A percentile compares a stretch with the other conserved stretches of the same genome.
Conservation (phyloP, 1,284 basidiomycete species). For the Ustilago esculenta region DNA sequence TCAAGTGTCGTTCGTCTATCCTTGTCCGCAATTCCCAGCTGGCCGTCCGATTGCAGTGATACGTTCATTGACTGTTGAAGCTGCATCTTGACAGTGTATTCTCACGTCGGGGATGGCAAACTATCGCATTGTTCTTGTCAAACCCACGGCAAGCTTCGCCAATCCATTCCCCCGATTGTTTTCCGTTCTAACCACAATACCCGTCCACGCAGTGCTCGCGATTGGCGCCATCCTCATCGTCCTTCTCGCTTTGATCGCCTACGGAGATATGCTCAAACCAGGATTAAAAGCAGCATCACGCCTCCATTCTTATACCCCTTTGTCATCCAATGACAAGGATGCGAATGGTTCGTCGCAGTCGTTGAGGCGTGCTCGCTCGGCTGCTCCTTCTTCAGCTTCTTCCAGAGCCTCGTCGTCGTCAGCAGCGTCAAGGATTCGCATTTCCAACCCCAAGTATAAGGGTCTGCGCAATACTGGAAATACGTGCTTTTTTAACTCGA, state of each 20-base stretch:
- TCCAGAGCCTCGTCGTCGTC: slow-evolving; percentile 13
- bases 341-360: neutral
- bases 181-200: slow-evolving; percentile 18
- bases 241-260: slow-evolving; percentile 8
- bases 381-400: slow-evolving; percentile 6
- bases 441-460: slow-evolving; percentile 31
- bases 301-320: slow-evolving; percentile 30
- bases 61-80: no score
- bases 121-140: slow-evolving; percentile 39
- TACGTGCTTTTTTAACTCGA: slow-evolving; percentile 66
- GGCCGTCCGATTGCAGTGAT: no score
- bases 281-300: slow-evolving; percentile 31
- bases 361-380: slow-evolving; percentile 28
- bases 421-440: neutral
- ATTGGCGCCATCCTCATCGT: slow-evolving; percentile 20
- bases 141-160: slow-evolving; percentile 25
- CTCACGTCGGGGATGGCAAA: slow-evolving; percentile 30
- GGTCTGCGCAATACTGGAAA: slow-evolving; percentile 64
- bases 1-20: no score
- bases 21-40: no score
- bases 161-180: slow-evolving; percentile 29
- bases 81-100: no score
- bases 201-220: slow-evolving; percentile 18
- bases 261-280: slow-evolving; percentile 40
- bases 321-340: slow-evolving; percentile 18